These are phyloP conservation scores for Globisporangium carolinianum DNA, from an alignment of 352 stramenopile genomes.

Conservation along the genomic window DNA sequence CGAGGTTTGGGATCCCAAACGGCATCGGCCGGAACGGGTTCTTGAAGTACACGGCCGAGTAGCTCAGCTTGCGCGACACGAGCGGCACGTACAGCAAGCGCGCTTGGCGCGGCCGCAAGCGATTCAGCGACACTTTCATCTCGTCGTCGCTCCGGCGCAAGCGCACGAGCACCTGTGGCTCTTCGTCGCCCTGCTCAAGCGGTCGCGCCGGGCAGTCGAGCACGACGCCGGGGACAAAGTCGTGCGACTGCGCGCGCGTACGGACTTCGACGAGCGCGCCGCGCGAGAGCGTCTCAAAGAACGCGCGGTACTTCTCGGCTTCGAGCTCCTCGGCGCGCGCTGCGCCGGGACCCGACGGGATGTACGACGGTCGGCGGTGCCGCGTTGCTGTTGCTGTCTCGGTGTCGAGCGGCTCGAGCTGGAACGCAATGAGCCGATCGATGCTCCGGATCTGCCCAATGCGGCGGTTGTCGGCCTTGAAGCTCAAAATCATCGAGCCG, in stretches of 20 bases:
- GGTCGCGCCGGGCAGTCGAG: slow-evolving; percentile 31
- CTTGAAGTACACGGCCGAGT: slow-evolving; percentile 86
- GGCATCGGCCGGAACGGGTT: slow-evolving; percentile 82
- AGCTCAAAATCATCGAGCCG: slow-evolving; percentile 82
- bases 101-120: slow-evolving; percentile 61
- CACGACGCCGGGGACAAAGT: slow-evolving; percentile 63
- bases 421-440: slow-evolving; percentile 80
- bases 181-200: slow-evolving; percentile 32
- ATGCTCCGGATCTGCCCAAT: slow-evolving; percentile 85
- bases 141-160: slow-evolving; percentile 65
- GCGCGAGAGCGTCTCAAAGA: slow-evolving; percentile 54
- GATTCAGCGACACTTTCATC: slow-evolving; percentile 57
- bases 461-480: slow-evolving; percentile 81
- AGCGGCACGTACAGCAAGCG: slow-evolving; percentile 74
- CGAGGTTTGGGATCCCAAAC: slow-evolving; percentile 83
- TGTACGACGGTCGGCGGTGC: slow-evolving; percentile 70
- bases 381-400: slow-evolving; percentile 67
- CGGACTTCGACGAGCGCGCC: slow-evolving; percentile 69
- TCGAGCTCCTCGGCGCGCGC: slow-evolving; percentile 35
- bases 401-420: slow-evolving; percentile 64
- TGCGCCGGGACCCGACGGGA: slow-evolving; percentile 20
- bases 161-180: slow-evolving; percentile 47
- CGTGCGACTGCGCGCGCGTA: slow-evolving; percentile 55
- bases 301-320: slow-evolving; percentile 21
- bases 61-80: slow-evolving; percentile 80